Conservation (phyloP, 257 asterid genomes). For the Solanum lycopersicoides region DNA sequence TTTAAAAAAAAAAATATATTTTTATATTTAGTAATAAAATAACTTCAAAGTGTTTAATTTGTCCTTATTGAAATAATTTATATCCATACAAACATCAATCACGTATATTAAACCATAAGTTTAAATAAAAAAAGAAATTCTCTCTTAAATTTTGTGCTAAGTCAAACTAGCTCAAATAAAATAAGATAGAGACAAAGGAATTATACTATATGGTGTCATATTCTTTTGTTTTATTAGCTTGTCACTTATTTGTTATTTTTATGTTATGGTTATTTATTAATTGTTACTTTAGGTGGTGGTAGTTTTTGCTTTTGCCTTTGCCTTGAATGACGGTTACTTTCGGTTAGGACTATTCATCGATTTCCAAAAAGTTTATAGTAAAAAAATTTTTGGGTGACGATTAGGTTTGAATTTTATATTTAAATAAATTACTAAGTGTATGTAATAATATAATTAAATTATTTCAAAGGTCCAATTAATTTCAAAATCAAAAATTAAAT, state of each 20-base stretch:
- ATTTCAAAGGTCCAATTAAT: neutral
- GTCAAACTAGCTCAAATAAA: neutral
- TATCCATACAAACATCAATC: no score
- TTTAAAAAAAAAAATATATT: no score
- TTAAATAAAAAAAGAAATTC: no score
- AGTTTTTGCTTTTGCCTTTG: neutral
- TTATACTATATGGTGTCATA: neutral
- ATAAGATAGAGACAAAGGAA: no score
- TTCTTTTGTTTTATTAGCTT: neutral
- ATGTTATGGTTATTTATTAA: neutral
- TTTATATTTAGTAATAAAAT: no score
- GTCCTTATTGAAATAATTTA: no score
- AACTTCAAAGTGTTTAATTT: no score
- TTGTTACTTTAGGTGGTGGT: neutral
- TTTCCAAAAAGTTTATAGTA: neutral
- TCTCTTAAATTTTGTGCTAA: no score
- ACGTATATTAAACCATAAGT: no score
- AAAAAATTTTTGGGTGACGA: neutral
- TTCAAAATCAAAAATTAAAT: neutral
- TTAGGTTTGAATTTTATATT: neutral
- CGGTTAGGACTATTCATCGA: constrained; percentile 11
- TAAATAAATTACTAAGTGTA: neutral
- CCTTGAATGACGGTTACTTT: constrained; percentile 23
- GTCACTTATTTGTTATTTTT: neutral
- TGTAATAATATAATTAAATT: neutral